Evolutionary conservation across 352 stramenopile genomes (phyloP).

Genomic region (Aphanomyces invadans): DNA sequence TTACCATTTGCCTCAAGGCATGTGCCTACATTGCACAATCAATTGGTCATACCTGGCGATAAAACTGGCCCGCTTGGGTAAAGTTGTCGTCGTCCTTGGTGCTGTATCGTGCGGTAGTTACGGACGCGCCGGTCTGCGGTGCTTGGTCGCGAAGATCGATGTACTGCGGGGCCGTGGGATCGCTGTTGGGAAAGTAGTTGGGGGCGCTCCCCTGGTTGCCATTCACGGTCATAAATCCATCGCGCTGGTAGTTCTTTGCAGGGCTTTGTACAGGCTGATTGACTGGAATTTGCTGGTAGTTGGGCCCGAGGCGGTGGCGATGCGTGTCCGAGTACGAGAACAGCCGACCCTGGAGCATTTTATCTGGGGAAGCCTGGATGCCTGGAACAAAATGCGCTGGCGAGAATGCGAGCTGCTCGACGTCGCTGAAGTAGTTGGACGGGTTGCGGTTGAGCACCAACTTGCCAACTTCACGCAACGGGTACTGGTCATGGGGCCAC

Average conservation of each 20-base stretch:
- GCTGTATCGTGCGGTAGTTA: slow-evolving; percentile 44
- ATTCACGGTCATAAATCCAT: slow-evolving; percentile 70
- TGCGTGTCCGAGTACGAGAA: slow-evolving; percentile 89
- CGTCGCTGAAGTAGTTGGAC: slow-evolving; percentile 90
- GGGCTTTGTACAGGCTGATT: slow-evolving; percentile 71
- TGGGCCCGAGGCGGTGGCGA: slow-evolving; percentile 76
- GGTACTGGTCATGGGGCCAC: slow-evolving; percentile 83
- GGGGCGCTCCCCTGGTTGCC: slow-evolving; percentile 60
- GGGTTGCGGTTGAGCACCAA: slow-evolving; percentile 90
- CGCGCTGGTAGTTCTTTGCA: slow-evolving; percentile 72
- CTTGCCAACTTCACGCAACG: slow-evolving; percentile 76
- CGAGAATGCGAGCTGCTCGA: slow-evolving; percentile 89
- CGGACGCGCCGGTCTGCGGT: slow-evolving; percentile 37
- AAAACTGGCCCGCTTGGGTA: slow-evolving; percentile 76
- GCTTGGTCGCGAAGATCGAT: slow-evolving; percentile 29
- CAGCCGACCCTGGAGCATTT: slow-evolving; percentile 84
- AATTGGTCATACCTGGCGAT: slow-evolving; percentile 36
- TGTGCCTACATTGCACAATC: neutral
- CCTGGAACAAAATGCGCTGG: slow-evolving; percentile 87
- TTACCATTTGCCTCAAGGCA: too few species aligned
- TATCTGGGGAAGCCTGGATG: slow-evolving; percentile 87
- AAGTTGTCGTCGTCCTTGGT: slow-evolving; percentile 87
- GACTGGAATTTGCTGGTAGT: slow-evolving; percentile 87
- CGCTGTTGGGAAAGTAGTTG: slow-evolving; percentile 88
- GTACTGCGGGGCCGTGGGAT: slow-evolving; percentile 34